These are phyloP conservation scores for Rhodamnia rubescens DNA, from an alignment of 345 rosid genomes.

Conservation along the genomic window DNA sequence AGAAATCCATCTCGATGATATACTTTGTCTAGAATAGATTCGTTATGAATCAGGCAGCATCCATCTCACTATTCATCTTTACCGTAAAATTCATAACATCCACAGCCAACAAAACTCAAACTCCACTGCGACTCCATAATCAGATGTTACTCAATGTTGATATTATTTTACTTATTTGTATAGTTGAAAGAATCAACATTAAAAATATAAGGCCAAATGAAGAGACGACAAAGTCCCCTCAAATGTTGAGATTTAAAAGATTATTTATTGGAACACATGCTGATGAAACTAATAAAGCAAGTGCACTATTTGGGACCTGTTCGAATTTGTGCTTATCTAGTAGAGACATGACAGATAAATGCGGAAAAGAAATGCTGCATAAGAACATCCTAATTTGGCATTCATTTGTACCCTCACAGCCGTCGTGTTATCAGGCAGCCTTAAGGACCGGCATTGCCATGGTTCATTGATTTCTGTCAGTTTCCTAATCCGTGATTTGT, in stretches of 20 bases:
- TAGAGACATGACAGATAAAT: background rate
- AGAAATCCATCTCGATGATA: no score
- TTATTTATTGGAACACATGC: background rate
- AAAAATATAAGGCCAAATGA: background rate
- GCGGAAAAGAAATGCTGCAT: background rate
- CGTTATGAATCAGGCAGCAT: background rate
- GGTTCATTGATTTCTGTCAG: conserved; percentile 68
- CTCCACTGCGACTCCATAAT: fast-evolving
- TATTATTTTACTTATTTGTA: background rate
- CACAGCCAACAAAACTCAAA: background rate
- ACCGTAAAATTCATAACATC: background rate
- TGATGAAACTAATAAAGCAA: background rate
- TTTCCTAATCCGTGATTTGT: conserved; percentile 63
- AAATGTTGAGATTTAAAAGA: background rate
- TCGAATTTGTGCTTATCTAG: background rate
- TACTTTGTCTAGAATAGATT: no score
- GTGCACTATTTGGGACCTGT: no score
- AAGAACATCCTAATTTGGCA: background rate
- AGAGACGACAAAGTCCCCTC: background rate
- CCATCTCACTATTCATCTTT: background rate
- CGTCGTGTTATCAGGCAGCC: conserved; percentile 53
- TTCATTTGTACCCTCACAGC: conserved; percentile 42
- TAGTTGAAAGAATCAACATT: background rate
- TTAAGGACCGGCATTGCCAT: conserved; percentile 60
- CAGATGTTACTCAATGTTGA: fast-evolving